phyloP scores from a whole-genome alignment of 257 asterid genomes.

The Nicotiana attenuata region DNA sequence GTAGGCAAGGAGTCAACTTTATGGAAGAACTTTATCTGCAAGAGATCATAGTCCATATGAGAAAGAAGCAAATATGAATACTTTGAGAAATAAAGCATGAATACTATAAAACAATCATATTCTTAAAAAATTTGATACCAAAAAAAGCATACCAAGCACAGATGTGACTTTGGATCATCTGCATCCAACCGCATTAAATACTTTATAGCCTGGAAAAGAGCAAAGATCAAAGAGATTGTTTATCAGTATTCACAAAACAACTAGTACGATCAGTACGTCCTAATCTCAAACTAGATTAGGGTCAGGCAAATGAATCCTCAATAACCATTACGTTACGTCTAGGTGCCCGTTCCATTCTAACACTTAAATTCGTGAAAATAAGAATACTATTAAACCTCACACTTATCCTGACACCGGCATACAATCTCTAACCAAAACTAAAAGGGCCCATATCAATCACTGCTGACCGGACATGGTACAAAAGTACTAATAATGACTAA shows the following conservation, averaged over 20 bases:
- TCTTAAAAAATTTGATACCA: neutral
- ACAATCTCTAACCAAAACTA: neutral
- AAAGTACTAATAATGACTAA: neutral
- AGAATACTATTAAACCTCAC: neutral
- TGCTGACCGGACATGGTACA: neutral
- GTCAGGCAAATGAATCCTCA: neutral
- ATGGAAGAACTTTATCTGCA: constrained; percentile 76
- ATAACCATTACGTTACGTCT: neutral
- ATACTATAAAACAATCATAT: neutral
- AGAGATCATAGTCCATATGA: constrained; percentile 6
- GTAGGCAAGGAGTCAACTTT: constrained; percentile 66
- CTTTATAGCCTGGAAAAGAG: constrained; percentile 65
- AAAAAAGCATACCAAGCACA: constrained; percentile 71
- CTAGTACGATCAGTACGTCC: neutral
- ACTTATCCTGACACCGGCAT: neutral
- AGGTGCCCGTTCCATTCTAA: neutral
- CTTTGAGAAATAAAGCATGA: neutral
- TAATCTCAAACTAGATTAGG: neutral
- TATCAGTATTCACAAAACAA: neutral
- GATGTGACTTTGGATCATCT: constrained; percentile 69
- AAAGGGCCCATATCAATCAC: neutral
- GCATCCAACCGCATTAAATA: constrained; percentile 76
- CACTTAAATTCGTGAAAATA: neutral
- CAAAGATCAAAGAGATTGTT: neutral
- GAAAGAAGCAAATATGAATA: neutral